Conservation (phyloP, 139 green algal species). For the Trebouxia sp. region DNA sequence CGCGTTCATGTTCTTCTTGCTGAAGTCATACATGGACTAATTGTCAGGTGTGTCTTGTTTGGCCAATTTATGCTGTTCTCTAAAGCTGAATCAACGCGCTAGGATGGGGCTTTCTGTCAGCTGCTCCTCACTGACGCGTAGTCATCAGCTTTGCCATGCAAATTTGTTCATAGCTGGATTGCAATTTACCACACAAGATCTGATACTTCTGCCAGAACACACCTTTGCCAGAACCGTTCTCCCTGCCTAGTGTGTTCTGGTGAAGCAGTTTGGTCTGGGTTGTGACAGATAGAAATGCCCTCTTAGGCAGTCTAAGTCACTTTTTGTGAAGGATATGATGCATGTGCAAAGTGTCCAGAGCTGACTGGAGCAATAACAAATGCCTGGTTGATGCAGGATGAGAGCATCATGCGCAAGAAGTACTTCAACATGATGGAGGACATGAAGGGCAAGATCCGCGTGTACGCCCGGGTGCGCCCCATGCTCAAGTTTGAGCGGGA, state of each 20-base stretch:
- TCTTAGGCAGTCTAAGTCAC: no score
- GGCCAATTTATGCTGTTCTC: neutral
- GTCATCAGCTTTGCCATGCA: no score
- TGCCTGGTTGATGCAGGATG: slow-evolving; percentile 38
- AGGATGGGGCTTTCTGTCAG: neutral
- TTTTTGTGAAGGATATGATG: no score
- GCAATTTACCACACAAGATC: no score
- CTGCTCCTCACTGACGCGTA: neutral
- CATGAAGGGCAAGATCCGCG: slow-evolving; percentile 97
- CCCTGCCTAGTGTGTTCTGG: no score
- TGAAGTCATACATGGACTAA: no score
- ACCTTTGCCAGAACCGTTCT: no score
- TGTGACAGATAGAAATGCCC: no score
- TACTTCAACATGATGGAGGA: slow-evolving; percentile 92
- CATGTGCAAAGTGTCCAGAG: no score
- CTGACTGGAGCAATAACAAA: neutral
- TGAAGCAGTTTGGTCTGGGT: no score
- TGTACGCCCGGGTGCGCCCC: slow-evolving; percentile 88
- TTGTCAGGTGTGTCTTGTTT: neutral
- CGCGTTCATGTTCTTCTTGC: neutral
- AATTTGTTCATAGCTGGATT: no score
- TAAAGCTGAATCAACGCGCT: neutral
- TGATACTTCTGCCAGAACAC: no score
- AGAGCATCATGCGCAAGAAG: slow-evolving; percentile 67
- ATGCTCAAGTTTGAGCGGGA: slow-evolving; percentile 84